Percentiles rank a stretch among this genome's conserved stretches.
These are phyloP conservation scores for Diplodia intermedia DNA, from an alignment of 2,329 filamentous ascomycete species.

Conservation along the genomic window DNA sequence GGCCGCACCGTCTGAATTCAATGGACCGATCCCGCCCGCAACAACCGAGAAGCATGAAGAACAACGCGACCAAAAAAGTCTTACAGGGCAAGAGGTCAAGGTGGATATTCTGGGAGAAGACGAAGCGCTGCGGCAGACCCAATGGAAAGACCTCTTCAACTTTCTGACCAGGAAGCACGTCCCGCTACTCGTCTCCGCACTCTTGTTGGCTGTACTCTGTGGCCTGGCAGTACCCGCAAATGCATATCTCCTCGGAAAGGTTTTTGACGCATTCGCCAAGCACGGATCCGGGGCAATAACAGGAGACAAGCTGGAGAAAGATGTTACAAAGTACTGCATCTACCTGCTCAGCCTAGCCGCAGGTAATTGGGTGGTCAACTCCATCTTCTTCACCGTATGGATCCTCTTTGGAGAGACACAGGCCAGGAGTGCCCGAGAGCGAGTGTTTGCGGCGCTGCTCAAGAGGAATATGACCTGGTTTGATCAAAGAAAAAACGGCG, in stretches of 20 bases:
- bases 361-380: conserved; percentile 71
- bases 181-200: conserved; percentile 60
- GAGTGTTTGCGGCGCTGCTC: conserved; percentile 73
- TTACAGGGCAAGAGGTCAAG: background rate
- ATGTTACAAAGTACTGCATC: conserved; percentile 66
- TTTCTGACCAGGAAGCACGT: conserved; percentile 73
- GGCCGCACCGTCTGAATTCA: background rate
- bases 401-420: conserved; percentile 82
- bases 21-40: background rate
- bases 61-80: conserved; percentile 3
- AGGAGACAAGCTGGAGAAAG: conserved; percentile 59
- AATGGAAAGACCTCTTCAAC: conserved; percentile 69
- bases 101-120: conserved; percentile 29
- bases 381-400: conserved; percentile 73
- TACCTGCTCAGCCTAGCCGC: conserved; percentile 69
- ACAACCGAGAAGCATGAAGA: conserved; percentile 2
- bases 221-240: conserved; percentile 70
- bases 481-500: conserved; percentile 73
- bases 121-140: conserved; percentile 37
- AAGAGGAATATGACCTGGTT: conserved; percentile 81
- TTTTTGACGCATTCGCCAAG: conserved; percentile 74
- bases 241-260: conserved; percentile 73
- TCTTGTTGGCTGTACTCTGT: conserved; percentile 63
- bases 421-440: conserved; percentile 68
- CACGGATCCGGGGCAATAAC: conserved; percentile 65